Evolutionary conservation across 495 filamentous ascomycete genomes (phyloP), one percentile per base, ranked within the genome.

Genomic region (Aspergillus biplanus): DNA sequence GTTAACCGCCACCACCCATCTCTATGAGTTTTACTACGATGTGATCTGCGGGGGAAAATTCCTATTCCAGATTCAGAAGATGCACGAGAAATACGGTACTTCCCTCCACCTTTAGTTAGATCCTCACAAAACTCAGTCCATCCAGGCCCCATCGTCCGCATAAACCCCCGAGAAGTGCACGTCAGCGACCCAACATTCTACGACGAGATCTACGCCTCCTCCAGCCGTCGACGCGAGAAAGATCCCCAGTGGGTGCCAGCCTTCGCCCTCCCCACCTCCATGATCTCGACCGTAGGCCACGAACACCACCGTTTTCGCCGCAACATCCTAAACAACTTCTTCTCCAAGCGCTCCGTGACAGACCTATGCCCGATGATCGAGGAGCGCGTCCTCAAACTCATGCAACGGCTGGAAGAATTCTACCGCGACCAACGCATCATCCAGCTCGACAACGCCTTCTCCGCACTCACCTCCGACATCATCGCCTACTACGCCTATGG

Each of bases 21-120:
- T 77, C 32, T 82, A 81, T 39, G 84, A 86, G 54, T 79, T 80
- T 44, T 86, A 82, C 64, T 80, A 82, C 49, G 81, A 86, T 61
- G 67, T 83, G 16, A 63, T 81, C 33, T 68, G 75, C 13, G 64
- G 70, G 6, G 82, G 81, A 2, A 67, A 72, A 58, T 86, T 83
- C 63, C 75, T 77, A 7, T 76, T 70, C 60, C 64, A 78, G 52
- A 80, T 86, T 31, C 62, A 75, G 48, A 64, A 74, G 16, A 78
- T 85, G 58, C 58, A 60, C 9, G 16, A 52, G 18, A 15, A 31
- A 9, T 27, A 49, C 4, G 4, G 33, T 39, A 59, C 5, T 8
- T 39, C 46, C n/a, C n/a, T 6, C 39, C 39, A 44, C 33, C 11
- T 27, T 2, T 2, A 27, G 21, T 27, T 27, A 1, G 2, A 27